Evolutionary conservation across 306 rosid genomes (phyloP).

Genomic region (Cyclanthera cordifolia): DNA sequence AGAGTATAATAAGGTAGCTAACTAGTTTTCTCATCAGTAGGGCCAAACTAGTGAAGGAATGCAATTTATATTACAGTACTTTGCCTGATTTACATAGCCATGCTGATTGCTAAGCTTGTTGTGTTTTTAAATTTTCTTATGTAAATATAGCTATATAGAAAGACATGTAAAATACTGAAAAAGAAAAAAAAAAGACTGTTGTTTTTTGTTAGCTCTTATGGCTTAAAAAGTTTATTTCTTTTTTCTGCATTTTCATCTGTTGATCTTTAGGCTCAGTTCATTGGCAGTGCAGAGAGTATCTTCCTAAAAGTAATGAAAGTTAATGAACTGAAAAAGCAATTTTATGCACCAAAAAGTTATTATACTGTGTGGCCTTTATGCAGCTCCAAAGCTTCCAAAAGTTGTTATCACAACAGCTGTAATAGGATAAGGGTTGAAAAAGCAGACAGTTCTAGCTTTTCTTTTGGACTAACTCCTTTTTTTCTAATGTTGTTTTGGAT

Average conservation of each 20-base stretch:
- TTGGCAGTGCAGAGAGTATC: conserved; percentile 4
- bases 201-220: background rate
- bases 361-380: conserved; percentile 6
- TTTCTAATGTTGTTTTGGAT: background rate
- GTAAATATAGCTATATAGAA: background rate
- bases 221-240: background rate
- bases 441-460: conserved; percentile 3
- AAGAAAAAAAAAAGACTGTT: background rate
- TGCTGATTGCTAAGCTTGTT: background rate
- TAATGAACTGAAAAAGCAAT: background rate
- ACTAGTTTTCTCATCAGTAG: background rate
- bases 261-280: background rate
- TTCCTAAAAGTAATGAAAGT: background rate
- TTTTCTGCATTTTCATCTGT: background rate
- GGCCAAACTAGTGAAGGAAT: conserved; percentile 1
- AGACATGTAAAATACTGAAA: conserved; percentile 8
- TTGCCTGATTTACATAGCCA: background rate
- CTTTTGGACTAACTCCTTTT: background rate
- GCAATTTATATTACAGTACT: conserved; percentile 1
- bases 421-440: conserved; percentile 12
- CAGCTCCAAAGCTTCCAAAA: conserved; percentile 1
- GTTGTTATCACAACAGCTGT: conserved; percentile 11
- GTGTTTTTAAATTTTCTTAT: background rate
- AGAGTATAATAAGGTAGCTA: background rate
- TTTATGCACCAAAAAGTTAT: conserved; percentile 1